These are phyloP conservation scores for Fonsecaea monophora DNA, from an alignment of 2,329 filamentous ascomycete species.

Conservation along the genomic window DNA sequence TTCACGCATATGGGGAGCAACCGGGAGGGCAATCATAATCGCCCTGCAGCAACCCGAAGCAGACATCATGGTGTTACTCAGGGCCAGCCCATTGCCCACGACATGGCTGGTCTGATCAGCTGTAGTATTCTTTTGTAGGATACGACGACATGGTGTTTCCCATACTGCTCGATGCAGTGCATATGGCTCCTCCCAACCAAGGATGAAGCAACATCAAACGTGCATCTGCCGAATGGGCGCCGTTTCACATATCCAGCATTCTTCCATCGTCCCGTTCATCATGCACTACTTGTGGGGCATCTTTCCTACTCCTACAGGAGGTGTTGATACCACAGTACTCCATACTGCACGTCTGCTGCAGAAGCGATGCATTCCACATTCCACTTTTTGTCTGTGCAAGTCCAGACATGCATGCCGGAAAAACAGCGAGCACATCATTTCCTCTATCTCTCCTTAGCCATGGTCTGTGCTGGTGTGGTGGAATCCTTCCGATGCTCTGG, in stretches of 20 bases:
- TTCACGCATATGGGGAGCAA: neutral
- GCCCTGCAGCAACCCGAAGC: neutral
- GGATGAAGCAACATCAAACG: neutral
- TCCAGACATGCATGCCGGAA: neutral
- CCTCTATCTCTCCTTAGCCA: neutral
- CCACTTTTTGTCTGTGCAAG: neutral
- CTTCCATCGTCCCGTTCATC: neutral
- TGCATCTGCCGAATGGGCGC: neutral
- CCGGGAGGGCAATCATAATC: neutral
- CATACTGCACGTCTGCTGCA: neutral
- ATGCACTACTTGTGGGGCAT: neutral
- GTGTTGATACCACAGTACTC: neutral
- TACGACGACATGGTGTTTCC: neutral
- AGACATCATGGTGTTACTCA: neutral
- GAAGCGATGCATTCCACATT: neutral
- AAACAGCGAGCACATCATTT: conserved; percentile 3
- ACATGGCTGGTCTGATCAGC: neutral
- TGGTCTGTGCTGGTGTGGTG: neutral
- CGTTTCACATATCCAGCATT: neutral
- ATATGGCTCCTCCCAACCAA: neutral
- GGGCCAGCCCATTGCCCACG: neutral
- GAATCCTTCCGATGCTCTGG: neutral
- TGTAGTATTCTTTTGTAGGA: neutral
- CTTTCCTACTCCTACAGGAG: neutral
- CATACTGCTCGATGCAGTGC: neutral